Percentiles rank a stretch among this genome's conserved stretches.
Evolutionary conservation across 768 basidiomycete genomes (phyloP).

Genomic region (Boletales sp.): DNA sequence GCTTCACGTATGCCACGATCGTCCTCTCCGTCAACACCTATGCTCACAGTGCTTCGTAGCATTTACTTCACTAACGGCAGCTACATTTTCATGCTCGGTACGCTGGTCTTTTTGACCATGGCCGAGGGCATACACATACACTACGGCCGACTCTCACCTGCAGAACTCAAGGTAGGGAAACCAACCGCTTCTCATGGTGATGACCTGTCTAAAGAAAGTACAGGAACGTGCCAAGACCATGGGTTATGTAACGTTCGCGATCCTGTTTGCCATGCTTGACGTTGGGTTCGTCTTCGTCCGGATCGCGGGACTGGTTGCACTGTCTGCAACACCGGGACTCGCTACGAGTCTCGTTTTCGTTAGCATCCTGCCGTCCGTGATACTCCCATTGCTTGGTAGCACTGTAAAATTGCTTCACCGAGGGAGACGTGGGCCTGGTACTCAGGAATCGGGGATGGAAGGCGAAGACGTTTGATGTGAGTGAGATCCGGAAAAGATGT

Average conservation of each 20-base stretch:
- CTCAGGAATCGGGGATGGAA: too few relatives aligned
- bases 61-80: too few relatives aligned
- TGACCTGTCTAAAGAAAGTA: too few relatives aligned
- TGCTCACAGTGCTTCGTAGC: too few relatives aligned
- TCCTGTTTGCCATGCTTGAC: conserved; percentile 17
- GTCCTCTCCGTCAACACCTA: too few relatives aligned
- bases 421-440: too few relatives aligned
- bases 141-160: conserved; percentile 19
- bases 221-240: conserved; percentile 8
- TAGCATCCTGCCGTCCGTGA: conserved; percentile 3
- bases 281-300: conserved; percentile 17
- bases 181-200: too few relatives aligned
- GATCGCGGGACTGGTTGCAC: conserved; percentile 6
- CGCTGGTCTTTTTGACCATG: conserved; percentile 9
- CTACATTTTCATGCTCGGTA: too few relatives aligned
- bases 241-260: conserved; percentile 11
- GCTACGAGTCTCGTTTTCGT: conserved; percentile 5
- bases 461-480: too few relatives aligned
- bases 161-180: conserved; percentile 16
- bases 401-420: not conserved
- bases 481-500: too few relatives aligned
- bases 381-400: not conserved
- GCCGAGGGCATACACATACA: conserved; percentile 16
- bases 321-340: conserved; percentile 12
- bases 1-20: too few relatives aligned